Conservation (phyloP, 2,329 filamentous ascomycete genomes). For the Calonectria pseudoturangicola region DNA sequence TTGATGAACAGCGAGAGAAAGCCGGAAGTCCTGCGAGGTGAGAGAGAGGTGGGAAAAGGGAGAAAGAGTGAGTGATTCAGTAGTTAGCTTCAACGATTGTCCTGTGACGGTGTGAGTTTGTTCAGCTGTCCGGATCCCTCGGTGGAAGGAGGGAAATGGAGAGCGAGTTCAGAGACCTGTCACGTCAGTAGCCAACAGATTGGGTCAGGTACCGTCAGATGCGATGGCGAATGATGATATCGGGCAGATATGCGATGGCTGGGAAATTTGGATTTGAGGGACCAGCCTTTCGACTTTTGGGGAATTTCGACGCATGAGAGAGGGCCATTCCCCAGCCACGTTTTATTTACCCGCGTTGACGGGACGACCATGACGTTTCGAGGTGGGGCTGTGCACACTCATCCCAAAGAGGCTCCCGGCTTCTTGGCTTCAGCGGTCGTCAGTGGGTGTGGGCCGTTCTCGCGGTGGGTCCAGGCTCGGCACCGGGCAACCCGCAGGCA, state of each 20-base stretch:
- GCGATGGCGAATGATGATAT: slow-evolving; percentile 31
- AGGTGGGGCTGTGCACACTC: slow-evolving; percentile 34
- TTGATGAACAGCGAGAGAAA: slow-evolving; percentile 53
- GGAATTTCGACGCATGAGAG: slow-evolving; percentile 41
- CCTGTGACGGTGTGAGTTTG: slow-evolving; percentile 35
- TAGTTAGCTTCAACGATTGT: slow-evolving; percentile 30
- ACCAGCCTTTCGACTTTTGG: slow-evolving; percentile 54
- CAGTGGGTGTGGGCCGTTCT: slow-evolving; percentile 5
- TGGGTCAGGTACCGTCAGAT: slow-evolving; percentile 22
- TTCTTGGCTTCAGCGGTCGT: slow-evolving; percentile 7
- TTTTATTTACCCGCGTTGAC: slow-evolving; percentile 54
- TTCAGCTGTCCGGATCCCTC: slow-evolving; percentile 39
- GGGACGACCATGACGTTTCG: slow-evolving; percentile 50
- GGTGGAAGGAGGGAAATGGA: slow-evolving; percentile 37
- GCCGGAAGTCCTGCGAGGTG: slow-evolving; percentile 50
- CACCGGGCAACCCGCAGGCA: slow-evolving; percentile 51
- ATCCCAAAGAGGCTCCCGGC: not conserved
- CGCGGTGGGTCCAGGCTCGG: slow-evolving; percentile 1
- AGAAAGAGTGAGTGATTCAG: slow-evolving; percentile 27
- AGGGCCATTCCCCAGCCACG: slow-evolving; percentile 50
- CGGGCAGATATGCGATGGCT: slow-evolving; percentile 52
- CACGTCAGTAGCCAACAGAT: slow-evolving; percentile 31
- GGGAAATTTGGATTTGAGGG: slow-evolving; percentile 46
- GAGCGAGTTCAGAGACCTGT: slow-evolving; percentile 39
- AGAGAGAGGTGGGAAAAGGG: slow-evolving; percentile 35